These are phyloP conservation scores for Calonectria honghensis DNA, from an alignment of 2,329 filamentous ascomycete genomes.

Conservation along the genomic window DNA sequence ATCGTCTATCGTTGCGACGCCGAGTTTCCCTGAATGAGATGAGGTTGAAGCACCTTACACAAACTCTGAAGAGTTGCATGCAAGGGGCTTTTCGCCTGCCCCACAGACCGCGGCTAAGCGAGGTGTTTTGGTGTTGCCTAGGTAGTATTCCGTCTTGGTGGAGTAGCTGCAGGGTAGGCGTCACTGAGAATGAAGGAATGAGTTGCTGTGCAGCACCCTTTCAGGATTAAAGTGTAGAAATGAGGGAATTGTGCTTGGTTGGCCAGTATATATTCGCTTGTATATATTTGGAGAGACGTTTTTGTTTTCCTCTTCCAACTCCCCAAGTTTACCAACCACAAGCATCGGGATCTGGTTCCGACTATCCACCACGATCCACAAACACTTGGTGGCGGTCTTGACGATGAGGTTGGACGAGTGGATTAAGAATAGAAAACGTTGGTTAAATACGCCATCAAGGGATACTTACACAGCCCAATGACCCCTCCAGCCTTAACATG, in stretches of 20 bases:
- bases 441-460: not conserved
- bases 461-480: not conserved
- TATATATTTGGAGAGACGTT: not conserved
- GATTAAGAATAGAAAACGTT: too few relatives aligned
- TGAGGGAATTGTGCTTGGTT: not conserved
- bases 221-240: not conserved
- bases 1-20: not conserved
- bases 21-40: constrained; percentile 18
- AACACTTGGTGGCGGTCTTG: not conserved
- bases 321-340: not conserved
- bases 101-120: constrained; percentile 13
- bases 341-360: not conserved
- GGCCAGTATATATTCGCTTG: not conserved
- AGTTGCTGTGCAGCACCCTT: not conserved
- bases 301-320: not conserved
- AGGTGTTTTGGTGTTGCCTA: not conserved
- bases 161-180: constrained; percentile 6
- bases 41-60: constrained; percentile 12
- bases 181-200: too few relatives aligned
- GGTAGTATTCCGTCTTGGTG: not conserved
- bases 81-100: not conserved
- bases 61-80: not conserved
- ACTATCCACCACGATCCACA: not conserved
- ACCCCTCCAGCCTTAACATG: not conserved
- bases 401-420: not conserved